These are phyloP conservation scores for Nissolia schottii DNA, from an alignment of 306 rosid species.

Conservation along the genomic window DNA sequence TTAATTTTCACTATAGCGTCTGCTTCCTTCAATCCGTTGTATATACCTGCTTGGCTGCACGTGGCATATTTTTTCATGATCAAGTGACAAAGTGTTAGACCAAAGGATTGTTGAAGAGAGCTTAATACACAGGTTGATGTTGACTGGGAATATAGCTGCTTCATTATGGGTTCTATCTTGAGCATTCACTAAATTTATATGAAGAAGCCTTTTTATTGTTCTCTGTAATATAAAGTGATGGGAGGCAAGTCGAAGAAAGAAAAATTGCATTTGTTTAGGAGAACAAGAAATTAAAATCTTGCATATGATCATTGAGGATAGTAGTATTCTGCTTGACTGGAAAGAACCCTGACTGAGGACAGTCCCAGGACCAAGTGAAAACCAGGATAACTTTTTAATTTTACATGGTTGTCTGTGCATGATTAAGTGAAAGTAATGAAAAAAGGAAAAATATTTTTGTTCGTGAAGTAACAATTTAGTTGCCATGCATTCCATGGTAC, in stretches of 20 bases:
- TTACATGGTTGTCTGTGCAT: background rate
- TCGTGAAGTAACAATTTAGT: constrained; percentile 9
- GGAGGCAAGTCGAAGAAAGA: constrained; percentile 4
- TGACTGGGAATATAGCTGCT: background rate
- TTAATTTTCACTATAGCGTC: background rate
- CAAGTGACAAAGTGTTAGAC: background rate
- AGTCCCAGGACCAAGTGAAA: background rate
- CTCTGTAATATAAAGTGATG: background rate
- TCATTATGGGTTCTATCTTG: background rate
- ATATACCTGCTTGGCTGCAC: background rate
- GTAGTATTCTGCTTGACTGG: background rate
- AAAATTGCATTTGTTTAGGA: background rate
- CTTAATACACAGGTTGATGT: background rate
- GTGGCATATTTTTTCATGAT: background rate
- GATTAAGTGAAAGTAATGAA: background rate
- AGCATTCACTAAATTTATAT: background rate
- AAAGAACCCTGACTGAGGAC: background rate
- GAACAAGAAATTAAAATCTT: background rate
- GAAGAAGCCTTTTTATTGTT: background rate
- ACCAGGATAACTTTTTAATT: background rate
- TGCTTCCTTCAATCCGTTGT: constrained; percentile 14
- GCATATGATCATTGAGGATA: background rate
- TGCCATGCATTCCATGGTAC: background rate
- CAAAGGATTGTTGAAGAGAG: background rate
- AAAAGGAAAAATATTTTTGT: background rate